A percentile compares a stretch with the other conserved stretches of the same genome.
Evolutionary conservation across 2,329 filamentous ascomycete genomes (phyloP).

Genomic region (Myriosclerotinia curreyana): DNA sequence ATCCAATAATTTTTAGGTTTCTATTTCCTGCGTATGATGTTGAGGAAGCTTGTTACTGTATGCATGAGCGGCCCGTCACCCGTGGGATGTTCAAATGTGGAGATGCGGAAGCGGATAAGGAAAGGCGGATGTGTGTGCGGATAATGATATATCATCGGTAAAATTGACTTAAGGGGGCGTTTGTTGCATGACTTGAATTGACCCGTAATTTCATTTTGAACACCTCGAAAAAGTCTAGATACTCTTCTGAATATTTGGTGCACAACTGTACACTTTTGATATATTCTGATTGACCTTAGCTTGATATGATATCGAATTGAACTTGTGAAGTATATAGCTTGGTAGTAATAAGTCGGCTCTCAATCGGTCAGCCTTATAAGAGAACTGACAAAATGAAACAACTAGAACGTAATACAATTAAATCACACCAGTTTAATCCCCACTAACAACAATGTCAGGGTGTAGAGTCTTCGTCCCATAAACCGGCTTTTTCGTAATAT

Average conservation of each 20-base stretch:
- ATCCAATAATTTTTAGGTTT: too few species aligned
- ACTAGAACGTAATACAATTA: too few species aligned
- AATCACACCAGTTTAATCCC: neutral
- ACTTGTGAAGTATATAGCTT: neutral
- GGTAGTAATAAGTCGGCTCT: too few species aligned
- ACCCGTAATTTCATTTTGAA: neutral
- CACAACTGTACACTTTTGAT: neutral
- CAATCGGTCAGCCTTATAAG: too few species aligned
- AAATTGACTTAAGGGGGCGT: neutral
- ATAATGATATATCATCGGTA: neutral
- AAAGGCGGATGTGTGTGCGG: neutral
- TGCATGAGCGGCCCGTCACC: neutral
- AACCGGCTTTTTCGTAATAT: constrained; percentile 29
- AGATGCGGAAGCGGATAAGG: neutral
- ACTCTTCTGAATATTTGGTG: neutral
- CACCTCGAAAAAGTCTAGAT: neutral
- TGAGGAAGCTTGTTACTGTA: too few species aligned
- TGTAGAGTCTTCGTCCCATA: constrained; percentile 31
- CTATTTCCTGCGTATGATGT: neutral
- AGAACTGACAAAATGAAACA: too few species aligned
- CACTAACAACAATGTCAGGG: constrained; percentile 25
- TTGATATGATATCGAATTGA: too few species aligned
- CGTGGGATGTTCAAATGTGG: neutral
- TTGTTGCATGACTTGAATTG: neutral
- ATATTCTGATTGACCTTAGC: too few species aligned